Base-by-base conservation (phyloP, 495 filamentous ascomycete genomes). In the Neurospora sp. region DNA sequence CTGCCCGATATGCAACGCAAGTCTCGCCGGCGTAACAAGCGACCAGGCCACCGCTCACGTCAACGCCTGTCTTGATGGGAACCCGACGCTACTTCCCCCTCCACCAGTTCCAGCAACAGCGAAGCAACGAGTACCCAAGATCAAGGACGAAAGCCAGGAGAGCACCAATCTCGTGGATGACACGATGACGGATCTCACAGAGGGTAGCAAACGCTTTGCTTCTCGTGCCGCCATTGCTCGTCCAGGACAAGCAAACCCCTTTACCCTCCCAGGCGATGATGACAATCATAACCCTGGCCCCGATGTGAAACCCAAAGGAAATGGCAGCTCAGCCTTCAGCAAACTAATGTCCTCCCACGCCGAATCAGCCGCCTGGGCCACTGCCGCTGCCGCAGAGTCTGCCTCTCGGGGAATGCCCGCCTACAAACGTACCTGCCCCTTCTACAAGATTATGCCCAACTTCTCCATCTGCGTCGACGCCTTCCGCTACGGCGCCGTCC, bases 361-460 rank as follows among this genome's bases (percentile, higher is more conserved):
- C 27, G 96, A 98, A 83, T 91, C 97, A 79, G 85, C 88, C 0
- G 96, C 96, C 2, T 98, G 96, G 96, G 89, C 93, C 2, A 87
- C 86, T 5, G 95, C 96, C 18, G 93, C 95, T 5, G 92, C 94
- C 27, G 86, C 92, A 0, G 93, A 97, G 79, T 82, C 87, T 6
- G 86, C 90, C 3, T 90, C 93, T 8, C 87, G 93, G 31, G 96
- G 96, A n/a, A 97, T 94, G 80, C 92, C 92, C 54, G 90, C 95
- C 1, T 94, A 94, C 80, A 86, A 94, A 77, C 87, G 96, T 70
- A 97, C 92, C 1, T 99, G 96, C 79, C 96, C 96, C 0, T 99
- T 99, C 79, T 99, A 98, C 84, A 99, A 99, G 81, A 97, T 98
- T 73, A 88, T 99, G 81, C 93, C 94, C 3, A 93, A 93, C 1